A percentile compares a stretch with the other conserved stretches of the same genome.
Evolutionary conservation across 2,329 filamentous ascomycete genomes (phyloP).

Genomic region (Arachnomyces sp.): DNA sequence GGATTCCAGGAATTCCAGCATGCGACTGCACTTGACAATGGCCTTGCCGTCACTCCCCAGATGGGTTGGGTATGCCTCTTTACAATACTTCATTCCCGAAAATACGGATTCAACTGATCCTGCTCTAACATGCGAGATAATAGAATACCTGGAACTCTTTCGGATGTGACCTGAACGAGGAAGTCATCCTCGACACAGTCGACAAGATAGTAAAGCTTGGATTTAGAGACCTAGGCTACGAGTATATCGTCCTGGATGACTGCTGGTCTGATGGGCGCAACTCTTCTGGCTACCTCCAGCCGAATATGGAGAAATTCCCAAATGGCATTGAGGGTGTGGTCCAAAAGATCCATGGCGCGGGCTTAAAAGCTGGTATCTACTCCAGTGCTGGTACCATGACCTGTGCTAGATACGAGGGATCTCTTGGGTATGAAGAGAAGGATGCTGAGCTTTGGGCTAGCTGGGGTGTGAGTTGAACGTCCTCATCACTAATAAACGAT

Average conservation of each 20-base stretch:
- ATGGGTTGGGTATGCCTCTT: conserved; percentile 8
- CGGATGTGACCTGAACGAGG: conserved; percentile 6
- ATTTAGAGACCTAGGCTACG: conserved; percentile 21
- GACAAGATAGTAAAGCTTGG: conserved; percentile 16
- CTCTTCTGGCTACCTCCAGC: conserved; percentile 20
- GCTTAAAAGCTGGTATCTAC: conserved; percentile 54
- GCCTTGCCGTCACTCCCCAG: conserved; percentile 6
- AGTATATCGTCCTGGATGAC: conserved; percentile 28
- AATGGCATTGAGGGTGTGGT: conserved; percentile 46
- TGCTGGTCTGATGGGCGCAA: conserved; percentile 26
- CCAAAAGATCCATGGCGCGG: conserved; percentile 43
- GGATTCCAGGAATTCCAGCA: too few species aligned
- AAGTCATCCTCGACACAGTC: not conserved
- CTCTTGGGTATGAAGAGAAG: conserved; percentile 43
- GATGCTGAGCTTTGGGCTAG: conserved; percentile 47
- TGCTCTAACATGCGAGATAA: not conserved
- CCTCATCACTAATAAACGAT: not conserved
- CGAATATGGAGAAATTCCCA: conserved; percentile 44
- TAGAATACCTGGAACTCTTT: conserved; percentile 9
- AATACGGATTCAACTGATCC: too few species aligned
- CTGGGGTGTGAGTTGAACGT: conserved; percentile 42
- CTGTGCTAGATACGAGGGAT: conserved; percentile 44
- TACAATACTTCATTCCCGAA: not conserved
- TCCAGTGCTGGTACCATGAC: conserved; percentile 21
- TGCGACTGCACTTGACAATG: conserved; percentile 3